These are phyloP conservation scores for Haplographium delicatum DNA, from an alignment of 495 filamentous ascomycete species.

Conservation along the genomic window DNA sequence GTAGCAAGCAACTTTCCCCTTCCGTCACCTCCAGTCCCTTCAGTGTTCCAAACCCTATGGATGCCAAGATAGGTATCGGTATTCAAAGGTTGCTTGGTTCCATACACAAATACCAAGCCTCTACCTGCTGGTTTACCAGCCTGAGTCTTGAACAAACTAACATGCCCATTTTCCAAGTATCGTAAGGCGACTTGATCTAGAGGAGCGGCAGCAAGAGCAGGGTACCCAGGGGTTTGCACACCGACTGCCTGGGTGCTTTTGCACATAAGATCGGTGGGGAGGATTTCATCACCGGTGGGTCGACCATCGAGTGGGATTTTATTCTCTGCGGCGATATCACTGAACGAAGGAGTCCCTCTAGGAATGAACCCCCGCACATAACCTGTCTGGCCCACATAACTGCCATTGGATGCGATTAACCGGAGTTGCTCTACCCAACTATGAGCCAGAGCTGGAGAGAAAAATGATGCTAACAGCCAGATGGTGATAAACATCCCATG, in stretches of 20 bases:
- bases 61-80: slow-evolving; percentile 63
- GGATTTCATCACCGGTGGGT: slow-evolving; percentile 31
- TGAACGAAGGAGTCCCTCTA: slow-evolving; percentile 43
- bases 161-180: slow-evolving; percentile 86
- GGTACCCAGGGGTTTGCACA: slow-evolving; percentile 48
- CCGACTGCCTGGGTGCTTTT: slow-evolving; percentile 46
- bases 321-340: slow-evolving; percentile 45
- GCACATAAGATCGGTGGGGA: slow-evolving; percentile 46
- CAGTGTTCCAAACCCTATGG: slow-evolving; percentile 65
- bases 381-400: slow-evolving; percentile 63
- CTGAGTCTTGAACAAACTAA: slow-evolving; percentile 57
- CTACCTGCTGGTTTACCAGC: slow-evolving; percentile 59
- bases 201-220: slow-evolving; percentile 58
- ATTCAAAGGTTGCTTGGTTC: slow-evolving; percentile 59
- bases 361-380: slow-evolving; percentile 58
- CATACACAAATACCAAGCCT: slow-evolving; percentile 78
- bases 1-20: slow-evolving; percentile 67
- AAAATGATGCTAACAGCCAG: slow-evolving; percentile 2
- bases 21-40: slow-evolving; percentile 71
- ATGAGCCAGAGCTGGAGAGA: slow-evolving; percentile 12
- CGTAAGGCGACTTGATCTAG: slow-evolving; percentile 66
- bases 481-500: not conserved
- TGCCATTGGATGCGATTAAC: slow-evolving; percentile 67
- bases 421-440: slow-evolving; percentile 68
- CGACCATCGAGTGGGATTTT: slow-evolving; percentile 47